phyloP scores from a whole-genome alignment of 1,284 basidiomycete genomes.

The Ustilago tritici region DNA sequence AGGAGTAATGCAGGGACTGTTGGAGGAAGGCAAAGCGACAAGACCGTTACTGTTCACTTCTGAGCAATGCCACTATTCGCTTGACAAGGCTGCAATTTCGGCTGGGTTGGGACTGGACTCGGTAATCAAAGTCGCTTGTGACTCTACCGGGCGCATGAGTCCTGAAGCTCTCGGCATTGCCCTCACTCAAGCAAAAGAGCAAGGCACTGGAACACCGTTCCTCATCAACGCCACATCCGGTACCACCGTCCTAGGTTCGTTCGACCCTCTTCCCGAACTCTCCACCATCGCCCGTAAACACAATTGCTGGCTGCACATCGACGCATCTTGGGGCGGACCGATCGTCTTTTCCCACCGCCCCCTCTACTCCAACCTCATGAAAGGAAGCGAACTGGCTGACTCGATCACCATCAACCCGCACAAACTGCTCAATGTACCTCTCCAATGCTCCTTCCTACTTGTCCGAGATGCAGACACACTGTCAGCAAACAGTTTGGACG shows the following conservation, averaged over 20 bases:
- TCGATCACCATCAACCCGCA: slow-evolving; percentile 71
- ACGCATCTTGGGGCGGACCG: slow-evolving; percentile 71
- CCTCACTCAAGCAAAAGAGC: slow-evolving; percentile 24
- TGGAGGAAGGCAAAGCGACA: slow-evolving; percentile 23
- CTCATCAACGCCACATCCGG: slow-evolving; percentile 71
- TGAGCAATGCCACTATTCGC: slow-evolving; percentile 69
- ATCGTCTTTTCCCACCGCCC: slow-evolving; percentile 66
- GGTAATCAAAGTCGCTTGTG: slow-evolving; percentile 68
- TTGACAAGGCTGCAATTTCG: slow-evolving; percentile 71
- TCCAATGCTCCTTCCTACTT: slow-evolving; percentile 71
- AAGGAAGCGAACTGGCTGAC: slow-evolving; percentile 65
- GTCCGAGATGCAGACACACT: slow-evolving; percentile 65
- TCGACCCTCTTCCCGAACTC: slow-evolving; percentile 68
- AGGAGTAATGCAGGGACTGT: slow-evolving; percentile 44
- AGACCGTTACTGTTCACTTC: slow-evolving; percentile 70
- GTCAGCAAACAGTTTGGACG: slow-evolving; percentile 69
- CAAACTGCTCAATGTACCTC: slow-evolving; percentile 71
- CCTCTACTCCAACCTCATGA: slow-evolving; percentile 47
- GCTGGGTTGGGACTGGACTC: slow-evolving; percentile 69
- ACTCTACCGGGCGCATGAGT: slow-evolving; percentile 60
- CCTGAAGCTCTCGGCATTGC: slow-evolving; percentile 46
- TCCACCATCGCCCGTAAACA: slow-evolving; percentile 60
- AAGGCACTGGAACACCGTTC: slow-evolving; percentile 64
- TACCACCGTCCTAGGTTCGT: slow-evolving; percentile 71
- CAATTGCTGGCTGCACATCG: slow-evolving; percentile 70